Evolutionary conservation across 805 yeast genomes (phyloP).

Genomic region (Saccharomycopsis vini): DNA sequence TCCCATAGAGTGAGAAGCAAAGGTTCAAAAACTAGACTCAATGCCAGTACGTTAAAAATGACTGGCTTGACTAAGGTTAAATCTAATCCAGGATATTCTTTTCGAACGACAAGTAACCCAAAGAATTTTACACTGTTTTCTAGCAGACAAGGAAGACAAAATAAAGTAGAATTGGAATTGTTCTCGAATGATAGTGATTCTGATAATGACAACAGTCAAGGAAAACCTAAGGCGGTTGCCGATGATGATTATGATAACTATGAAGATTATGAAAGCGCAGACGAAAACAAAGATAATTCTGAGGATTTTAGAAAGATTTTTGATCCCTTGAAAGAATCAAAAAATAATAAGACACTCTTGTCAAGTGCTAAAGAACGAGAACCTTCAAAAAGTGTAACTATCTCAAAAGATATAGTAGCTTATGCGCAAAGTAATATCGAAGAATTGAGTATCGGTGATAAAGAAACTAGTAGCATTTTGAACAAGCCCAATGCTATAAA

Average conservation of each 20-base stretch:
- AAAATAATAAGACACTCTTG: too few relatives aligned
- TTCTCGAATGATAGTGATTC: constrained; percentile 1
- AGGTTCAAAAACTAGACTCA: constrained; percentile 7
- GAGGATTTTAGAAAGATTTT: too few relatives aligned
- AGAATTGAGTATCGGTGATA: too few relatives aligned
- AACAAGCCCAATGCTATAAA: too few relatives aligned
- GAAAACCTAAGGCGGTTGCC: neutral
- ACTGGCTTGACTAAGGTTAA: constrained; percentile 9
- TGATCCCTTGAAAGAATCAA: too few relatives aligned
- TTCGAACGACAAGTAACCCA: constrained; percentile 2
- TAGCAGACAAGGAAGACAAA: neutral
- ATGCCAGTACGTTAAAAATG: constrained; percentile 9
- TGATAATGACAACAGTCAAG: neutral
- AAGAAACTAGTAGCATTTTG: too few relatives aligned
- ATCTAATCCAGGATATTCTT: constrained; percentile 8
- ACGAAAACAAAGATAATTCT: neutral
- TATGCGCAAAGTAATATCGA: too few relatives aligned
- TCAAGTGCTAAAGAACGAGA: too few relatives aligned
- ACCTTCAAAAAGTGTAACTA: too few relatives aligned
- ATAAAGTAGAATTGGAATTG: constrained; percentile 9
- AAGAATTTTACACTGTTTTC: neutral
- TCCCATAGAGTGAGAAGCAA: constrained; percentile 6
- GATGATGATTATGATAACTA: neutral
- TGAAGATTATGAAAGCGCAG: neutral
- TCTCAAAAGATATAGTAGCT: too few relatives aligned